Conservation (phyloP, 768 basidiomycete genomes). For the Glaciozyma martinii region DNA sequence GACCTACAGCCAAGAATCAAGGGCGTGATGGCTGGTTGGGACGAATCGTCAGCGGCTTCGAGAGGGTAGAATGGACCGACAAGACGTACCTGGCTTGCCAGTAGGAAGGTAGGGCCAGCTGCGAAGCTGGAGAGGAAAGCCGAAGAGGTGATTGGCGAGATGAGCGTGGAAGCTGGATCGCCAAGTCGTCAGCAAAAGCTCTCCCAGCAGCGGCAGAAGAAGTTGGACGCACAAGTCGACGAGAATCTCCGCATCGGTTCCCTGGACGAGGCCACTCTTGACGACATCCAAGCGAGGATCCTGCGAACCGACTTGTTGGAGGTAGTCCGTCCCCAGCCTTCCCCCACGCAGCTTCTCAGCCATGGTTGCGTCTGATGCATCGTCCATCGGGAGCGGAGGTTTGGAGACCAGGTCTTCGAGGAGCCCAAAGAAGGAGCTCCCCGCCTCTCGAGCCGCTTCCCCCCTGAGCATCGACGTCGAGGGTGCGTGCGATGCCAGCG, state of each 20-base stretch:
- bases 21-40: neutral
- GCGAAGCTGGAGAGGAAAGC: neutral
- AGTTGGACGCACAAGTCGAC: neutral
- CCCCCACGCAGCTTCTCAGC: neutral
- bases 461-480: neutral
- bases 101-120: slow-evolving; percentile 3
- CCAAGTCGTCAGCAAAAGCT: neutral
- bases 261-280: neutral
- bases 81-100: neutral
- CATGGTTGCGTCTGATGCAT: neutral
- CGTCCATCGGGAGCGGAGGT: neutral
- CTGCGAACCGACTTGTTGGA: neutral
- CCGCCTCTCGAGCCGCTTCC: neutral
- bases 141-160: neutral
- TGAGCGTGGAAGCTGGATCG: slow-evolving; percentile 2
- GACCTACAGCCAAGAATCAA: neutral
- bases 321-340: neutral
- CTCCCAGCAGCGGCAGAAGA: neutral
- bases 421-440: neutral
- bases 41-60: too few relatives aligned
- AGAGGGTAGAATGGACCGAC: too few relatives aligned
- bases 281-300: slow-evolving; percentile 4
- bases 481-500: neutral
- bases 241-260: neutral
- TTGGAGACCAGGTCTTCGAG: neutral